Percentiles rank a stretch among this genome's conserved stretches.
Conservation (phyloP, 495 filamentous ascomycete species). For the Penicillium lividum region DNA sequence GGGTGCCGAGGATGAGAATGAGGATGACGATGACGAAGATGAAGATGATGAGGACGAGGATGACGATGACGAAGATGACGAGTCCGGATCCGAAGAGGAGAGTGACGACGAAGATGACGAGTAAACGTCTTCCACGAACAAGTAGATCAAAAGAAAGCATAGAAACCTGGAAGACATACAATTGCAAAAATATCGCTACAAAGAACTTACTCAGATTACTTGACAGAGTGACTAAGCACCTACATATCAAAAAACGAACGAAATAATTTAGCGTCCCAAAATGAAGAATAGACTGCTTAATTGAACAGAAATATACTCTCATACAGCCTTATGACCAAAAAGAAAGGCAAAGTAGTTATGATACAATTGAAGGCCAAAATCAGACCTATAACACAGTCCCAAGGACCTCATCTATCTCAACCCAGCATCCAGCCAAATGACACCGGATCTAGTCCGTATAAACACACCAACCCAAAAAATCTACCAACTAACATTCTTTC, state of each 20-base stretch:
- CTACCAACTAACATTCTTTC: slow-evolving; percentile 61
- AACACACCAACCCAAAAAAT: not conserved
- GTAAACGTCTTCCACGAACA: slow-evolving; percentile 23
- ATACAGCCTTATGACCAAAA: slow-evolving; percentile 9
- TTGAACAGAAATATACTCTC: slow-evolving; percentile 9
- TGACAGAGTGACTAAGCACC: too few species aligned
- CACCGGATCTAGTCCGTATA: not conserved
- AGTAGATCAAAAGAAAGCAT: slow-evolving; percentile 10
- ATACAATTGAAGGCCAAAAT: slow-evolving; percentile 20
- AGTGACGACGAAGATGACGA: slow-evolving; percentile 33
- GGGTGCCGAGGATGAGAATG: slow-evolving; percentile 65
- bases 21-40: slow-evolving; percentile 62
- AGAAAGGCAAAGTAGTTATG: slow-evolving; percentile 19
- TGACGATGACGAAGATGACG: slow-evolving; percentile 47
- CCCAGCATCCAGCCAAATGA: not conserved
- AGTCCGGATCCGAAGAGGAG: slow-evolving; percentile 47
- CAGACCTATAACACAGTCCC: not conserved
- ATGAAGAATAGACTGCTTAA: slow-evolving; percentile 15
- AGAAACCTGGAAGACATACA: slow-evolving; percentile 15
- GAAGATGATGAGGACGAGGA: slow-evolving; percentile 63
- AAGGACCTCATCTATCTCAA: not conserved
- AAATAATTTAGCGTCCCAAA: not conserved
- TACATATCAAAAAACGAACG: not conserved
- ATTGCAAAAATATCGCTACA: slow-evolving; percentile 4
- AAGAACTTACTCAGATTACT: not conserved